Evolutionary conservation across 139 green algal species (phyloP), one percentile per base, ranked within the genome.

Genomic region (Dunaliella primolecta): DNA sequence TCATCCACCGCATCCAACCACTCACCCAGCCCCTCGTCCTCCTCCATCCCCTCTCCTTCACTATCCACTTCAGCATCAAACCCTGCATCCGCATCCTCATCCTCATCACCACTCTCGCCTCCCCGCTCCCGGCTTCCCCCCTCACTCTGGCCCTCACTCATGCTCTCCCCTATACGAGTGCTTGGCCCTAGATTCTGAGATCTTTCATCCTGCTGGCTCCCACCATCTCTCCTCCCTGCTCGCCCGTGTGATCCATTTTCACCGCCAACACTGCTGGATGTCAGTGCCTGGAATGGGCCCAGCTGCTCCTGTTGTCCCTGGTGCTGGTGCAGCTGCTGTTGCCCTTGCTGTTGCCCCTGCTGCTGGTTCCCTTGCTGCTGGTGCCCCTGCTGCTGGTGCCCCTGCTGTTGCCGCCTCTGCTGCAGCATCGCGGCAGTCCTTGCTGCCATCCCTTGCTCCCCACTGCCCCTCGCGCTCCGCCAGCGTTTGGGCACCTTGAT

Each of bases 311-410:
- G 80, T n/a, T 36, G 32, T 35, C 36, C 3, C n/a, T 84, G 80
- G 25, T 76, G 80, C 30, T 57, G 57, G 27, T 36, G 38, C n/a
- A 35, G 37, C 31, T 77, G 80, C 56, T 36, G 27, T 33, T 84
- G 80, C 56, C 77, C 38, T 32, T 64, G 38, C 31, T 84, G 2
- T 35, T 80, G 31, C 34, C 78, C 20, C 64, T 80, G 57, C 33
- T 82, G 78, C 34, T 57, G 78, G 7, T 82, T 15, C 34, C 32
- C 29, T 15, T 82, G 78, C 34, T 82, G 78, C 11, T 82, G 78
- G 1, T 84, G 80, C n/a, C 76, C 37, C 56, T 84, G 81, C 3
- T 84, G 55, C 31, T 77, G 37, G 3, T 84, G 81, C 31, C 76
- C 11, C 21, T 84, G 81, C 46, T 84, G 81, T 3, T 78, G 81